Percentiles rank a stretch among this genome's conserved stretches.
Conservation (phyloP, 371 early-diverging fungal species). For the Actinomortierella wolfii region DNA sequence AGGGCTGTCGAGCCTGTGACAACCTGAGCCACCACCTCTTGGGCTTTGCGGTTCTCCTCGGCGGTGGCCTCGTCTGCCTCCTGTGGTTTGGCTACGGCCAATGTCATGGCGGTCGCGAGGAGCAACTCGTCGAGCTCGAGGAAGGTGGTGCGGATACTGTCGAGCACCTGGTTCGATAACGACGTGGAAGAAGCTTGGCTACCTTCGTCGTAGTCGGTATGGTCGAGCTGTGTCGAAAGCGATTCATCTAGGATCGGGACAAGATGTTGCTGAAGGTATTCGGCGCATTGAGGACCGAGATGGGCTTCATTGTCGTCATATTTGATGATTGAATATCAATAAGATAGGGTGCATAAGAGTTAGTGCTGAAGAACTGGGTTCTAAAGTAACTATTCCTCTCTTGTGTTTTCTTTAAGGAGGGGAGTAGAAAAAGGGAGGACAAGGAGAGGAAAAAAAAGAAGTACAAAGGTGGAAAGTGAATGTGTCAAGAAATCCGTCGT, state of each 20-base stretch:
- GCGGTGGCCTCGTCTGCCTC: slow-evolving; percentile 8
- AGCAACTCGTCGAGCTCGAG: slow-evolving; percentile 38
- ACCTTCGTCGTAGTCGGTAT: slow-evolving; percentile 18
- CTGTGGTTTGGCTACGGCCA: slow-evolving; percentile 28
- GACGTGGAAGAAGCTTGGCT: slow-evolving; percentile 13
- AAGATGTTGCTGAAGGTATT: slow-evolving; percentile 39
- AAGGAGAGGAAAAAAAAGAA: neutral
- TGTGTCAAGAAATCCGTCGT: no score
- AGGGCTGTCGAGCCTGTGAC: slow-evolving; percentile 40
- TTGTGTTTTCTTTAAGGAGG: no score
- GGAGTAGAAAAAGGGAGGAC: neutral
- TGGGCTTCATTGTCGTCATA: slow-evolving; percentile 24
- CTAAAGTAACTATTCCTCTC: no score
- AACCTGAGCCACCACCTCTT: slow-evolving; percentile 31
- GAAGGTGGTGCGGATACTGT: slow-evolving; percentile 40
- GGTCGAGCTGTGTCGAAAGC: slow-evolving; percentile 36
- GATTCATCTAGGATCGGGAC: slow-evolving; percentile 40
- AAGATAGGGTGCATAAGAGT: neutral
- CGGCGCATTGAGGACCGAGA: slow-evolving; percentile 39
- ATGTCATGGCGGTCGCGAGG: slow-evolving; percentile 36
- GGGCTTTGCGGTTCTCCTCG: slow-evolving; percentile 30
- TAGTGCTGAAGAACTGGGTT: no score
- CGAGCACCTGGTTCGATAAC: slow-evolving; percentile 30
- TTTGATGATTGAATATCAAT: neutral
- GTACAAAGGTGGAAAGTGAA: neutral